A percentile compares a stretch with the other conserved stretches of the same genome.
Conservation (phyloP, 2,329 filamentous ascomycete species). For the Daldinia eschscholtzii region DNA sequence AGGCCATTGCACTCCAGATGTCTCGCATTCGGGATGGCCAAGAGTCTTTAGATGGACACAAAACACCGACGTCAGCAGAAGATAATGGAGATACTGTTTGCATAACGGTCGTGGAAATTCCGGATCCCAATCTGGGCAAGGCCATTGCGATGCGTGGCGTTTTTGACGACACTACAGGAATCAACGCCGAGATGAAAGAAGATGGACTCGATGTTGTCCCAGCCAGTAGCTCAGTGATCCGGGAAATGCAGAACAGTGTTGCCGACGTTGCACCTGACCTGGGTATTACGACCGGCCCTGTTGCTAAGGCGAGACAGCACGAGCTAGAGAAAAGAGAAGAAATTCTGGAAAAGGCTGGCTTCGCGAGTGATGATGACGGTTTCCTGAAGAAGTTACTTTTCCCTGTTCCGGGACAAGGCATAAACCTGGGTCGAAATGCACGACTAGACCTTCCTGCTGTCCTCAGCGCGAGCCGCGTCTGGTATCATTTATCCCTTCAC, state of each 20-base stretch:
- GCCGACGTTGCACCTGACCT: constrained; percentile 82
- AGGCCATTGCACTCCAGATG: constrained; percentile 83
- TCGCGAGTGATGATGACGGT: constrained; percentile 83
- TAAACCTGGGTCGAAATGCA: constrained; percentile 80
- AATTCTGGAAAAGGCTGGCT: constrained; percentile 86
- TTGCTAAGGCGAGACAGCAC: constrained; percentile 79
- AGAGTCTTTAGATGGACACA: constrained; percentile 74
- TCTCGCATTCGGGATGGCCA: constrained; percentile 73
- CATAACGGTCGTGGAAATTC: constrained; percentile 89
- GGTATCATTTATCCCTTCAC: constrained; percentile 94
- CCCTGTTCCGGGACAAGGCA: constrained; percentile 81
- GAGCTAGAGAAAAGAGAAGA: constrained; percentile 85
- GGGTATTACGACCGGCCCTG: constrained; percentile 76
- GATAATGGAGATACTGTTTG: constrained; percentile 86
- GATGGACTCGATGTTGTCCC: constrained; percentile 85
- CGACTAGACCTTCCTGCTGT: constrained; percentile 82
- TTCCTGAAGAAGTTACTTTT: constrained; percentile 87
- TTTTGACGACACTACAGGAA: constrained; percentile 92
- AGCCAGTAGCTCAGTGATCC: constrained; percentile 83
- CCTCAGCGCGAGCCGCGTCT: constrained; percentile 86
- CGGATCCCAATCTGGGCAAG: constrained; percentile 83
- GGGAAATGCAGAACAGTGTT: constrained; percentile 88
- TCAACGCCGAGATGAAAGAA: constrained; percentile 97
- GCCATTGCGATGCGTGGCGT: constrained; percentile 89
- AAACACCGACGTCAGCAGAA: constrained; percentile 76